Conservation (phyloP, 345 rosid species). For the Jatropha curcas region DNA sequence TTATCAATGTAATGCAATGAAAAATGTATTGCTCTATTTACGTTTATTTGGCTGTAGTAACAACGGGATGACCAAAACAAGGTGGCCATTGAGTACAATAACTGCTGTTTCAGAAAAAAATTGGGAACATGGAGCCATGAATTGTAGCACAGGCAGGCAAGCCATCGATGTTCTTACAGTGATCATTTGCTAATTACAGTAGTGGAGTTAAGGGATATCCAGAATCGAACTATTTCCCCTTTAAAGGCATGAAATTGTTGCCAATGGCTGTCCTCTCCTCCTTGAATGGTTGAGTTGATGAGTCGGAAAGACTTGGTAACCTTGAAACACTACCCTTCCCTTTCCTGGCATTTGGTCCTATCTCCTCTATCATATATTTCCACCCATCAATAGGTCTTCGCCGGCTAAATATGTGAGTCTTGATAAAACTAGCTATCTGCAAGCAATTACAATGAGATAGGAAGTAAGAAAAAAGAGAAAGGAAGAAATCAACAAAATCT, state of each 20-base stretch:
- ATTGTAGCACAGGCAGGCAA: no score
- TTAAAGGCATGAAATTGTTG: slow-evolving; percentile 34
- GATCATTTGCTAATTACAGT: neutral
- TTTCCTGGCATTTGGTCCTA: slow-evolving; percentile 96
- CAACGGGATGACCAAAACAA: no score
- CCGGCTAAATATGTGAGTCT: slow-evolving; percentile 91
- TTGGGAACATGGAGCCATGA: no score
- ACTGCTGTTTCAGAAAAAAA: no score
- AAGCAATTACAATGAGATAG: neutral
- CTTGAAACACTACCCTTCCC: slow-evolving; percentile 94
- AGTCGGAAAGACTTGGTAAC: slow-evolving; percentile 70
- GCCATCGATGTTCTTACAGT: no score
- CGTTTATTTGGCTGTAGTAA: no score
- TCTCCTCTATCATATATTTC: slow-evolving; percentile 94
- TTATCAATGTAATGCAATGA: no score
- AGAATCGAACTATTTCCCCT: slow-evolving; percentile 38
- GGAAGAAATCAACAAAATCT: neutral
- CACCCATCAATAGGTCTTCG: slow-evolving; percentile 96
- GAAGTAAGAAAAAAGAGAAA: neutral
- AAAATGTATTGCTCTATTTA: no score
- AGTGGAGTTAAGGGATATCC: neutral
- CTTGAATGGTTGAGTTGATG: slow-evolving; percentile 80
- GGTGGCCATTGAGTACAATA: no score
- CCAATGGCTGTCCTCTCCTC: slow-evolving; percentile 48
- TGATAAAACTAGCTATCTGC: slow-evolving; percentile 97